Evolutionary conservation across 2,329 filamentous ascomycete species (phyloP), one percentile per base, ranked within the genome.

Genomic region (Exophiala sp.): DNA sequence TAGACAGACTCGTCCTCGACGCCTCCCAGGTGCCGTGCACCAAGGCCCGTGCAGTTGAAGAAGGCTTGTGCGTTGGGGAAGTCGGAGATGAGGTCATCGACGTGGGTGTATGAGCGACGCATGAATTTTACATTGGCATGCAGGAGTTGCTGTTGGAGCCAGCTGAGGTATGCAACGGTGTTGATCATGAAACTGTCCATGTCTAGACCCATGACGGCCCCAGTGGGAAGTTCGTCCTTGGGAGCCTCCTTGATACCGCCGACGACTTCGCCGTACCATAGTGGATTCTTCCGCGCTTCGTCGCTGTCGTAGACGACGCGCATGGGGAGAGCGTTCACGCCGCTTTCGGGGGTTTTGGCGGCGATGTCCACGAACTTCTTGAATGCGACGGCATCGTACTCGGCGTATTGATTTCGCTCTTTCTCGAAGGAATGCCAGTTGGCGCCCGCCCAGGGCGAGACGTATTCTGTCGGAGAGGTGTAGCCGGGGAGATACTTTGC

Each of bases 401-500:
- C 57, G 14, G 63, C 66, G 21, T 62, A 65, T 10, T 61, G 56
- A 12, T 69, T 67, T 62, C 42, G 34, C 8, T 40, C 35, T n/a
- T 38, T 41, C 24, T 56, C 38, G 44, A 35, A 75, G 80, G 62
- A 57, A 85, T 81, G 84, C 87, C 55, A 82, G 66, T 91, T 90
- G 50, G 87, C 88, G 10, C 88, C 88, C 1, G 88, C 88, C 85
- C 87, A 91, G 0, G 88, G 88, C 9, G 87, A 91, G 0, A 88
- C 84, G 68, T 94, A 94, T 74, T 91, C 85, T 62, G 89, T 84
- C 39, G 29, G 36, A 59, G 89, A 85, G 68, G 89, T 89, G 73
- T 94, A 89, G 42, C 89, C 89, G 0, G 89, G 89, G 84, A 94
- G 89, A 67, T 91, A 86, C 65, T 90, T 91, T 2, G 87, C 85